Evolutionary conservation across 1,284 basidiomycete species (phyloP), one percentile per base, ranked within the genome.

Genomic region (Ceratorhiza oryzae-sativae): DNA sequence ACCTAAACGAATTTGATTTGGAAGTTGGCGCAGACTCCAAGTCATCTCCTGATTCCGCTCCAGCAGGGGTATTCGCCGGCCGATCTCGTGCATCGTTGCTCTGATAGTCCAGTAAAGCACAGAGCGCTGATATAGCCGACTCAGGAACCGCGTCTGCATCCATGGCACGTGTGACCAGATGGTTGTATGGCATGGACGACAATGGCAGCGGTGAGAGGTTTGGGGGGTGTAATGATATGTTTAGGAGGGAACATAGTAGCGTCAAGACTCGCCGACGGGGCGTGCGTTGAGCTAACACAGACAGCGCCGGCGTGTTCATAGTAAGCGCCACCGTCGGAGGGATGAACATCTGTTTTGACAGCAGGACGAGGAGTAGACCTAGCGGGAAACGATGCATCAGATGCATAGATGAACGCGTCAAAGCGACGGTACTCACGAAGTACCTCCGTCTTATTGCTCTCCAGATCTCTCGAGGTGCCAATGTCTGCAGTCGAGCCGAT

Each of bases 331-430:
- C 84, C 12, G 86, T 83, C 0, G 94, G 87, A 2, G 93, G 84
- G 18, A 89, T 84, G 80, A 95, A 97, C 74, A 96, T 93, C 76
- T 95, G 93, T 60, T 90, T 88, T 1, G 94, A 95, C 32, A 97
- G 85, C 6, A 97, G 83, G 62, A 96, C 86, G 41, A 94, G 87
- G 39, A 97, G 84, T 61, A 97, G 87, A 32, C 67, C 67, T 70
- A 23, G 3, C 27, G 18, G 39, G 6, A 46, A 20, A n/a, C 36
- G 36, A 39, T 39, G 6, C 13, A 39, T 39, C 13, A 13, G 13
- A 39, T 39, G 13, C 8, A 39, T 6, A 39, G 36, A 13, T 39
- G 36, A 13, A 6, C 13, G 36, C 6, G 6, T 39, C 36, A n/a
- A 6, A 6, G 23, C 15, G 30, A 25, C 1, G 12, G 20, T 23